Base-by-base conservation (phyloP, 2,329 filamentous ascomycete genomes). In the Venturia carpophila region DNA sequence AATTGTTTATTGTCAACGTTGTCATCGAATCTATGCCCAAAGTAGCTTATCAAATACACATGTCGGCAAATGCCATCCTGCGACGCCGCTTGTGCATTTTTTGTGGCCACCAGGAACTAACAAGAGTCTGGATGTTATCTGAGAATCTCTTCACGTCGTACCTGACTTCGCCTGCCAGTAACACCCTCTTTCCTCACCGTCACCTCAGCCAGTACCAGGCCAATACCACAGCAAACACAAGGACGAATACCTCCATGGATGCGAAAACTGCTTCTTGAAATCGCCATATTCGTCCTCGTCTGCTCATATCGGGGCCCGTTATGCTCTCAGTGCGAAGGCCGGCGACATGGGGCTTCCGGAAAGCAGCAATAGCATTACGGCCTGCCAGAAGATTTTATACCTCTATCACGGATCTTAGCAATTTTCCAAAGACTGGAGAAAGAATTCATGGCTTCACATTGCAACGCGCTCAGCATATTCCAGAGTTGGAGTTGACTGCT, bases 361-460 rank as follows among this genome's bases (percentile, higher is more conserved):
- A 61, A 42, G 37, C 60, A n/a, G 39, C 42, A 27, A 9, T 39
- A 42, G 42, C 42, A 43, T n/a, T 27, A 19, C 60, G 60, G 6
- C n/a, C 37, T 39, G 24, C 47, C n/a, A 34, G 24, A 45, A 24
- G 47, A 65, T 71, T 70, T 63, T 82, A 82, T 74, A 81, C 85
- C 70, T 88, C 90, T 62, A 85, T 93, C 13, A 61, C 56, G 2
- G 88, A 91, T 73, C 81, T 94, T 68, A 83, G 87, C 64, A 85
- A 84, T 71, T 89, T 89, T 70, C 92, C 92, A 6, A 87, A 85
- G 68, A 84, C 89, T 1, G 94, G 94, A 73, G 88, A 93, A 73
- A 88, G 90, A 77, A 84, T 97, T 49, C 90, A 97, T 75, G 94
- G 94, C 72, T 99, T 99, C 79, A 97, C 92, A 0, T 80, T 99